Percentiles rank a stretch among this genome's conserved stretches.
Conservation (phyloP, 495 filamentous ascomycete genomes). For the Chaetomium fimeti region DNA sequence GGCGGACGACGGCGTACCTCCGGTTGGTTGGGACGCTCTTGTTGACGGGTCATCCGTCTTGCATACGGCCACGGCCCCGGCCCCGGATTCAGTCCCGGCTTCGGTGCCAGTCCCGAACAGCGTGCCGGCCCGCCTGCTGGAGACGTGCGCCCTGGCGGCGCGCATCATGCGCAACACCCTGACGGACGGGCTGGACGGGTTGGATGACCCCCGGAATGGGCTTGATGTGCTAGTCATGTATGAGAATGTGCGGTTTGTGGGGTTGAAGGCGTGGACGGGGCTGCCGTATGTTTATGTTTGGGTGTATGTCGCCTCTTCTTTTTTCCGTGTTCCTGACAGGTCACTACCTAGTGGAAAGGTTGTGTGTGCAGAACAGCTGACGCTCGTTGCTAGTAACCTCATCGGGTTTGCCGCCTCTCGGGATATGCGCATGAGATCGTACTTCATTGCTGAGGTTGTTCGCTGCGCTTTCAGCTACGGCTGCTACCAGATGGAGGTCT, state of each 20-base stretch:
- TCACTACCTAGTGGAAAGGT: no score
- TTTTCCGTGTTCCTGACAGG: neutral
- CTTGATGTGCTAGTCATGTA: neutral
- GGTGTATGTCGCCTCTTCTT: neutral
- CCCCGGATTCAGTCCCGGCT: no score
- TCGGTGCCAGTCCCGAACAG: neutral
- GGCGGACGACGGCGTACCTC: no score
- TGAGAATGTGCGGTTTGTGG: neutral
- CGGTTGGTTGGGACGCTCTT: no score
- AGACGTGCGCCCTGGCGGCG: constrained; percentile 1
- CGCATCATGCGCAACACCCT: constrained; percentile 6
- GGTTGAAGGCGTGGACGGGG: constrained; percentile 10
- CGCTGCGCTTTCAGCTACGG: constrained; percentile 10
- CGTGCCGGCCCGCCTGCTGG: constrained; percentile 1
- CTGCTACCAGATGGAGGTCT: constrained; percentile 12
- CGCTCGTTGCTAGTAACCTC: neutral
- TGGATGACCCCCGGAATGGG: neutral
- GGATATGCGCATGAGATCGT: neutral
- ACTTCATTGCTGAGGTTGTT: constrained; percentile 1
- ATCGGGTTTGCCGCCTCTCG: constrained; percentile 4
- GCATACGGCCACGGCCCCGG: no score
- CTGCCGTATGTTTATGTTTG: constrained; percentile 10
- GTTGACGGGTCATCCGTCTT: no score
- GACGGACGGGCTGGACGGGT: neutral
- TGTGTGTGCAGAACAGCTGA: neutral